Base-by-base conservation (phyloP, 2,329 filamentous ascomycete genomes). In the Albophoma yamanashiensis region DNA sequence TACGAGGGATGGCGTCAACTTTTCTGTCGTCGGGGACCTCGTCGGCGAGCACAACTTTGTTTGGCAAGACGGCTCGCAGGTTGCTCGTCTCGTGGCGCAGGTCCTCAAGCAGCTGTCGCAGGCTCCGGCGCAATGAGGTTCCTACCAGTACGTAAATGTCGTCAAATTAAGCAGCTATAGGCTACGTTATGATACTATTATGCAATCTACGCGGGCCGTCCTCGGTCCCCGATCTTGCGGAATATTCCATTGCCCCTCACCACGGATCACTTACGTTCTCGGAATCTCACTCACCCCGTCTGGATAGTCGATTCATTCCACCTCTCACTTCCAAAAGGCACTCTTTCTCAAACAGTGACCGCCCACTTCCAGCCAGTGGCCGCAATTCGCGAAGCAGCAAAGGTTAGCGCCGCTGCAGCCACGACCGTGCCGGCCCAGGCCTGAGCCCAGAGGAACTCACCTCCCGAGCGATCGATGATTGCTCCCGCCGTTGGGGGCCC, bases 31-130 rank as follows among this genome's bases (percentile, higher is more conserved):
- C 40, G 75, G 70, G 63, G 78, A 83, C 65, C 68, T 86, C 58
- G 71, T 69, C 11, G 87, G 84, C 5, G 76, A 76, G 43, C 88
- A 91, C 71, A 82, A 89, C 71, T 79, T 81, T 64, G 75, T 88
- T 3, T 89, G 86, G 84, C 68, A 81, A 68, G 78, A 82, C 61
- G 87, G 87, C 20, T 69, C 69, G 40, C 80, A 85, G 64, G 70
- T 89, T 56, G 83, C 81, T 36, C 73, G 73, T 58, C 71, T 82
- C 22, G 69, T 82, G 50, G 65, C 66, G n/a, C 65, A 71, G 58
- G 67, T 70, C n/a, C 58, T 71, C 45, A 43, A 61, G 8, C 50
- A 39, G 7, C 50, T 62, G 42, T 36, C 55, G 7, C 56, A 62
- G n/a, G 20, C 17, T 12, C 9, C 45, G 31, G 14, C 36, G 9